Percentiles rank a stretch among this genome's conserved stretches.
phyloP scores from a whole-genome alignment of 192 early-diverging fungal genomes.

The Nowakowskiella sp. region DNA sequence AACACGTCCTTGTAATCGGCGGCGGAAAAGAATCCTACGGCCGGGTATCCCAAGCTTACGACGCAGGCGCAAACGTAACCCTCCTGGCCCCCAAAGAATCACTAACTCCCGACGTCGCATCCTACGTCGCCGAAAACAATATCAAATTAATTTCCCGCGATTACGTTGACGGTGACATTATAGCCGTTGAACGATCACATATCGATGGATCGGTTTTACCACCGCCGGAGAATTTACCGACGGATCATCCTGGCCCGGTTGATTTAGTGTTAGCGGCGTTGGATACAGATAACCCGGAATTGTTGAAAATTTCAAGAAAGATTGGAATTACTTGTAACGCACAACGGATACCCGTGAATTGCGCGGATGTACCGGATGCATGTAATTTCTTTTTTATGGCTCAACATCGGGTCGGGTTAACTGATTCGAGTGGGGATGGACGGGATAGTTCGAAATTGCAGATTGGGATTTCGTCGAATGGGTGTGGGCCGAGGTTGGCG shows the following conservation, averaged over 20 bases:
- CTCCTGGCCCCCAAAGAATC: constrained; percentile 54
- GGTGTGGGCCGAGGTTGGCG: constrained; percentile 79
- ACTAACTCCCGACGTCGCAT: constrained; percentile 56
- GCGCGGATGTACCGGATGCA: constrained; percentile 80
- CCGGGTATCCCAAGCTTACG: constrained; percentile 71
- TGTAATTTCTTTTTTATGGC: constrained; percentile 95
- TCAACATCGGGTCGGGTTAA: constrained; percentile 63
- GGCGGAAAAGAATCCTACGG: constrained; percentile 77
- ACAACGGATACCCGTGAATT: constrained; percentile 81
- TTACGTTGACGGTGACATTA: constrained; percentile 45
- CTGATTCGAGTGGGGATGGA: constrained; percentile 21
- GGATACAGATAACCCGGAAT: constrained; percentile 47
- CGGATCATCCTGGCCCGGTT: too few species aligned
- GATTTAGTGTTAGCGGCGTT: constrained; percentile 23
- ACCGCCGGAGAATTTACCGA: neutral
- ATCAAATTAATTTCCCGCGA: constrained; percentile 37
- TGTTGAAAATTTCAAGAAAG: constrained; percentile 8
- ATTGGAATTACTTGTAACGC: constrained; percentile 57
- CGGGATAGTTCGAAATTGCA: constrained; percentile 40
- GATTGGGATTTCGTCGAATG: constrained; percentile 82
- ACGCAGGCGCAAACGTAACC: constrained; percentile 70
- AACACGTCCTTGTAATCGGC: constrained; percentile 83
- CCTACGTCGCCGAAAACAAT: constrained; percentile 49
- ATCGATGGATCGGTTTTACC: constrained; percentile 25
- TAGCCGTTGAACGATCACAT: constrained; percentile 36